phyloP scores from a whole-genome alignment of 2,329 filamentous ascomycete genomes.

The Fusarium equiseti region DNA sequence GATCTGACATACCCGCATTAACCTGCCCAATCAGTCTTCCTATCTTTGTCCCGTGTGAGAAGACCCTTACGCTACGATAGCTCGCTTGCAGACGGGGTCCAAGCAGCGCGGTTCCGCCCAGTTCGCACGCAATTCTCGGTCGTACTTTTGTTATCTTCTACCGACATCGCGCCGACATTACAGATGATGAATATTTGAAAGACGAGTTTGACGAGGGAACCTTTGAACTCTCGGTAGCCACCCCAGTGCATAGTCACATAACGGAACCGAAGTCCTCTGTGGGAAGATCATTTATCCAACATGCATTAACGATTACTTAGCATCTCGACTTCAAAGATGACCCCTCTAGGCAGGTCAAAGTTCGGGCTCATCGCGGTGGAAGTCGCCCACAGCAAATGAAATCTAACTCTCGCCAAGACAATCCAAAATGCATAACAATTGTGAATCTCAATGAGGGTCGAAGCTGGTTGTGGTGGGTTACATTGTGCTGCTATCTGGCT shows the following conservation, averaged over 20 bases:
- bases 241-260: too few species aligned
- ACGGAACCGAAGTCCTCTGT: background rate
- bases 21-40: background rate
- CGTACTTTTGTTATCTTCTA: background rate
- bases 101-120: background rate
- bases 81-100: background rate
- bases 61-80: background rate
- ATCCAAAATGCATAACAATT: too few species aligned
- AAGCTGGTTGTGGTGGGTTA: background rate
- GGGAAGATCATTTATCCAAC: background rate
- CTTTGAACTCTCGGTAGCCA: background rate
- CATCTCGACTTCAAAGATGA: too few species aligned
- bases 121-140: background rate
- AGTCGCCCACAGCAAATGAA: too few species aligned
- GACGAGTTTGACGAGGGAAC: background rate
- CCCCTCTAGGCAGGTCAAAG: too few species aligned
- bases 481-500: background rate
- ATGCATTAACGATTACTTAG: background rate
- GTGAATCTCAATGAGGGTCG: accelerated
- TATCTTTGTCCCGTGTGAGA: background rate
- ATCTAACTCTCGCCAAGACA: too few species aligned
- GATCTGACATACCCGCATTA: background rate
- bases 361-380: too few species aligned
- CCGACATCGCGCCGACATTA: background rate
- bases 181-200: background rate